Conservation (phyloP, 2,329 filamentous ascomycete species). For the Coniochaeta hoffmannii region DNA sequence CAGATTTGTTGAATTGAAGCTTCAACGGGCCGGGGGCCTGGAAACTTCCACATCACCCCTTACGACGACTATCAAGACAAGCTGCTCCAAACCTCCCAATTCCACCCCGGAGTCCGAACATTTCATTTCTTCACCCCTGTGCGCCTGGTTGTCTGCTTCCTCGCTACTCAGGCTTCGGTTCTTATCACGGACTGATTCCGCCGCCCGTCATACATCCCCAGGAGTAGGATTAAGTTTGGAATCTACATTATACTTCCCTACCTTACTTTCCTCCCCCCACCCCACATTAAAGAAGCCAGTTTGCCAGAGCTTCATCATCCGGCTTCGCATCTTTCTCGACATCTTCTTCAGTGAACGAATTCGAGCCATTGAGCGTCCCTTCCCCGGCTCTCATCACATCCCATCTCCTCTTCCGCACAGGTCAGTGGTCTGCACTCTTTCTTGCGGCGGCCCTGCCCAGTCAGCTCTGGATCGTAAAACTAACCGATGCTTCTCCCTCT, state of each 20-base stretch:
- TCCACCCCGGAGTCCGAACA: not conserved
- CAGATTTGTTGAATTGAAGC: not conserved
- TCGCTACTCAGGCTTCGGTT: not conserved
- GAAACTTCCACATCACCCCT: slow-evolving; percentile 4
- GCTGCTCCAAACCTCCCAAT: not conserved
- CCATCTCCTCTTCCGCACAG: not conserved
- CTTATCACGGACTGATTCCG: not conserved
- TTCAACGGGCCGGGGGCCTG: not conserved
- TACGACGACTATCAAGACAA: not conserved
- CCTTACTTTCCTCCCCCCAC: not conserved
- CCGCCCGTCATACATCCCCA: not conserved
- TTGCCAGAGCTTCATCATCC: not conserved
- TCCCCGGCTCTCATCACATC: not conserved
- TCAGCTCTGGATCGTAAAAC: not conserved
- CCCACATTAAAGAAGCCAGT: slow-evolving; percentile 1
- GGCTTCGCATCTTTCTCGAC: not conserved
- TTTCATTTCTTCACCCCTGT: not conserved
- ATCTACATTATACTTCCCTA: not conserved
- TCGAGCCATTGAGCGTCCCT: not conserved
- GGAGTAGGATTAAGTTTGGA: too few species aligned
- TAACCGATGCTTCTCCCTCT: not conserved
- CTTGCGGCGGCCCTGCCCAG: not conserved
- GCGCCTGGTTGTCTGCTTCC: not conserved
- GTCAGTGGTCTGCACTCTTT: not conserved
- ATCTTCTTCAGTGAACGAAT: not conserved